Base-by-base conservation (phyloP, 1,284 basidiomycete genomes). In the Malassezia vespertilionis region DNA sequence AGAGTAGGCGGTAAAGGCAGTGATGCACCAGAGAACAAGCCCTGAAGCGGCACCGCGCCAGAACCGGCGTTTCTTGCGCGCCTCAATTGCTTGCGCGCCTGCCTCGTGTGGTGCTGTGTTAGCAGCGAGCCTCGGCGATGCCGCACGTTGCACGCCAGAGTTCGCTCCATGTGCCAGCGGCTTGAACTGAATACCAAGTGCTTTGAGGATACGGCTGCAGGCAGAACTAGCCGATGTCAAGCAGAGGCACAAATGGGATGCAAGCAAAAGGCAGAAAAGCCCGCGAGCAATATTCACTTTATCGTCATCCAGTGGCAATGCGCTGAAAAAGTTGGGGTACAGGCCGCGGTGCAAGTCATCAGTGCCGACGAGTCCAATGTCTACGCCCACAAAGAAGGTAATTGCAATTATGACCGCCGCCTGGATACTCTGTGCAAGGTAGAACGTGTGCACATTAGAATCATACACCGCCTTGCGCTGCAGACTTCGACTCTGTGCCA, bases 401-500 rank as follows among this genome's bases (percentile, higher is more conserved):
- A 63, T 45, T 1, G 39, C 46, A 21, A 67, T 44, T 22, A 67
- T 52, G 24, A 57, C 47, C 10, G 57, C 10, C 4, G 64, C 55
- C 36, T 69, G 66, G 7, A 54, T 58, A 2, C 54, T 51, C 42
- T 69, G 66, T 2, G 65, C 63, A 5, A 47, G 50, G 14, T 62
- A 34, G 34, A 69, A 69, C 1, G 64, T 57, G 28, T 55, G 60
- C 23, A 65, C 63, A 36, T 69, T 69, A 5, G 60, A 63, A 3
- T 61, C 54, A 15, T 58, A 58, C 24, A 57, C 57, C 1, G 57
- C 59, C 28, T 52, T 64, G 4, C 66, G 47, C 18, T 58, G 54
- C 30, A 69, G 41, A 36, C 58, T 62, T 7, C 66, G 57, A 34
- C 61, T 61, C 44, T 69, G 66, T 1, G 59, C 58, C n/a, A 69